phyloP scores from a whole-genome alignment of 2,329 filamentous ascomycete species.

The Colletotrichum higginsianum region DNA sequence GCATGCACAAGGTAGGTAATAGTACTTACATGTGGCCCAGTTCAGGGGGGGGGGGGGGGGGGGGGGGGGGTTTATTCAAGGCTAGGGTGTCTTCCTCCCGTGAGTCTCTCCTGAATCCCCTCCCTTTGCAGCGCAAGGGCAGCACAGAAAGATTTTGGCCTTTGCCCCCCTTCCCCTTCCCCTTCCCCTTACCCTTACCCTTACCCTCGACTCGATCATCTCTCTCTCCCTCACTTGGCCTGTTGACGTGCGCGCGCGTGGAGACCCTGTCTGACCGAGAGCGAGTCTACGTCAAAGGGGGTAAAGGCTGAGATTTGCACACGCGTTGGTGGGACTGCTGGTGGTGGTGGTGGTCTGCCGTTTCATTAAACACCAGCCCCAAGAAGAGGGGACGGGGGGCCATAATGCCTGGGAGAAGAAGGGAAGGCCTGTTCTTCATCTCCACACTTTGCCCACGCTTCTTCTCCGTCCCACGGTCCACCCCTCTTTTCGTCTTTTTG shows the following conservation, averaged over 20 bases:
- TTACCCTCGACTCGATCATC: neutral
- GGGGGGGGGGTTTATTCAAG: too few species aligned
- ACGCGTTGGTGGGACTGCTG: neutral
- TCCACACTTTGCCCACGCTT: constrained; percentile 35
- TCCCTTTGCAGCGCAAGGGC: constrained; percentile 20
- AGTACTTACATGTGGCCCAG: neutral
- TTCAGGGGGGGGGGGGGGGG: constrained; percentile 29
- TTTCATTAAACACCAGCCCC: constrained; percentile 40
- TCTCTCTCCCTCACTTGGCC: constrained; percentile 8
- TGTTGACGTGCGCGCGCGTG: constrained; percentile 38
- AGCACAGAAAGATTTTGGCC: neutral
- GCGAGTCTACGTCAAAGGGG: constrained; percentile 28
- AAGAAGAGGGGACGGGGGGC: constrained; percentile 26
- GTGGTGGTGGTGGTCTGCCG: constrained; percentile 26
- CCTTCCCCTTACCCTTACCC: constrained; percentile 1
- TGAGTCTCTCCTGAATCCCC: neutral
- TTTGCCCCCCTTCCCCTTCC: too few species aligned
- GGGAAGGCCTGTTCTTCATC: constrained; percentile 37
- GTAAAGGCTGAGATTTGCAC: constrained; percentile 34
- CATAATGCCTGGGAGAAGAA: constrained; percentile 21
- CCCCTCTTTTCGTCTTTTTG: constrained; percentile 17
- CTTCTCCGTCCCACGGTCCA: constrained; percentile 18
- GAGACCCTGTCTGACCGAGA: constrained; percentile 31
- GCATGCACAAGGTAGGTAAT: too few species aligned
- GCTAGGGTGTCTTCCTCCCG: too few species aligned